Base-by-base conservation (phyloP, 192 early-diverging fungal genomes). In the Dissophora ornata region DNA sequence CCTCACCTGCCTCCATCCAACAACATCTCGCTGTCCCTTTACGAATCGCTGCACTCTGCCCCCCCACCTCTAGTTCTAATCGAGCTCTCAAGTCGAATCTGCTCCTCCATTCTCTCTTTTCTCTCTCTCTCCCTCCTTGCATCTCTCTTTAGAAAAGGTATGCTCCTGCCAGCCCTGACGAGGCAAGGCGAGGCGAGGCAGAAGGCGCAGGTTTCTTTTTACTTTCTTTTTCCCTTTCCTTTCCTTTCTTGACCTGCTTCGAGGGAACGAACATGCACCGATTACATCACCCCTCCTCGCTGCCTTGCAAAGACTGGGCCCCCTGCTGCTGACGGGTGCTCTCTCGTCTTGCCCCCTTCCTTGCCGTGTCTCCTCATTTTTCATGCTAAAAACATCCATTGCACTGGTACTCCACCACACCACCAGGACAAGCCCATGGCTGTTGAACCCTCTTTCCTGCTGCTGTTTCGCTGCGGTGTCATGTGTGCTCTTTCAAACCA, bases 331-430 rank as follows among this genome's bases (percentile, higher is more conserved):
- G 18, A n/a, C n/a, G n/a, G n/a, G n/a, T n/a, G n/a, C n/a, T n/a
- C n/a, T 11, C 8, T 32, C 18, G 29, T 21, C 53, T n/a, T 30
- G n/a, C 58, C 28, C 41, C 58, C 47, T 45, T 60, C 44, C 15
- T 60, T 47, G 18, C 58, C 58, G 36, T 60, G 18, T 5, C 56
- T 57, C 40, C 45, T 44, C 41, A 16, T 55, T 38, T 36, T 55
- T 55, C 28, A 19, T 55, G 33, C 53, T n/a, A 12, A 52, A 15
- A 52, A 28, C n/a, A n/a, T n/a, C n/a, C 36, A 9, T 38, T 38
- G 36, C 36, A 6, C 36, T 13, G 36, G 13, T 13, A n/a, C 36
- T 9, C 36, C 36, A 38, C 36, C 36, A 38, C 36, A 38, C 36
- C 36, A 6, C 36, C 36, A 13, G 18, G 6, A 45, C 18, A 45